Conservation (phyloP, 805 yeast genomes). For the Wickerhamia fluorescens region DNA sequence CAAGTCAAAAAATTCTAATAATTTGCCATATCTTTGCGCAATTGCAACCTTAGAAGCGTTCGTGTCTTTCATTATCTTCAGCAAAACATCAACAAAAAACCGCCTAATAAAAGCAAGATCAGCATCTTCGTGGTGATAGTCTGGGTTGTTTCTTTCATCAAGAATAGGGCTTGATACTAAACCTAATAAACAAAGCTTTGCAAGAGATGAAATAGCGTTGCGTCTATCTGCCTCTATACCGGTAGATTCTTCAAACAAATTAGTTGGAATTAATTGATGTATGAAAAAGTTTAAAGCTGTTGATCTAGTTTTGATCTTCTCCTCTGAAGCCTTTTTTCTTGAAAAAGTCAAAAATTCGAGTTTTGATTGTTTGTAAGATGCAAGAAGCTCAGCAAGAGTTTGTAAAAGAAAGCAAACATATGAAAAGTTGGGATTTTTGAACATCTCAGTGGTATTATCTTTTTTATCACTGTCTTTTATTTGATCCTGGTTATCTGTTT, state of each 20-base stretch:
- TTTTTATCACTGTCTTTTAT: slow-evolving; percentile 9
- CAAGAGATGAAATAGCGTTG: slow-evolving; percentile 49
- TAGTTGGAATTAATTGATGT: slow-evolving; percentile 62
- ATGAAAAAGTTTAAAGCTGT: slow-evolving; percentile 72
- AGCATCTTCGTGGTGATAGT: slow-evolving; percentile 50
- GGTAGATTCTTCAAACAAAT: slow-evolving; percentile 25
- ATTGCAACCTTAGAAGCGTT: slow-evolving; percentile 20
- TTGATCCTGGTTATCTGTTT: slow-evolving; percentile 5
- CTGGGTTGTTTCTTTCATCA: slow-evolving; percentile 38
- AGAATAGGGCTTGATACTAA: slow-evolving; percentile 54
- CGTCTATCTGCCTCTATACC: slow-evolving; percentile 45
- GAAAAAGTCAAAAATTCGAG: slow-evolving; percentile 76
- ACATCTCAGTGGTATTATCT: slow-evolving; percentile 5
- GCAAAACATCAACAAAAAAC: slow-evolving; percentile 62
- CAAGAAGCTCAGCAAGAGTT: slow-evolving; percentile 59
- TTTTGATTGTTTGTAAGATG: slow-evolving; percentile 75
- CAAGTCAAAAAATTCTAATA: slow-evolving; percentile 48
- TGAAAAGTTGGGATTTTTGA: slow-evolving; percentile 36
- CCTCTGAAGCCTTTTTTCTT: slow-evolving; percentile 38
- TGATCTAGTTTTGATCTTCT: slow-evolving; percentile 57
- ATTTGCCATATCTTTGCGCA: slow-evolving; percentile 44
- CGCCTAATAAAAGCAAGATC: slow-evolving; percentile 69
- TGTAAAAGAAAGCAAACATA: slow-evolving; percentile 66
- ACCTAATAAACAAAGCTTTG: slow-evolving; percentile 54
- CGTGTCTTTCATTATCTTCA: slow-evolving; percentile 54